These are phyloP conservation scores for Kalmusia sp. DNA, from an alignment of 2,329 filamentous ascomycete species.

Conservation along the genomic window DNA sequence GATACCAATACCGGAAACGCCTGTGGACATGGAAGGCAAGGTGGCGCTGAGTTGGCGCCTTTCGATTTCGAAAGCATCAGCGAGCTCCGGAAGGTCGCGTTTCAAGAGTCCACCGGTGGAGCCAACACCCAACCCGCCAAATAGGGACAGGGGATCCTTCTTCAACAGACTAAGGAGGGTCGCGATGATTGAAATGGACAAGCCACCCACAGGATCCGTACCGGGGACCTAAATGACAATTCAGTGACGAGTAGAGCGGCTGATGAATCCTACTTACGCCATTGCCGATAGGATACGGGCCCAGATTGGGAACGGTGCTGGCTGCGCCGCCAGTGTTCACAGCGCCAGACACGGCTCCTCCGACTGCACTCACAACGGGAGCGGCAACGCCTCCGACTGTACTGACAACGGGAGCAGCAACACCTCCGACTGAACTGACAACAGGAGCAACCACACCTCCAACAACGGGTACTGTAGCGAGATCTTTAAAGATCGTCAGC, in stretches of 20 bases:
- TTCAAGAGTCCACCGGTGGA: slow-evolving; percentile 13
- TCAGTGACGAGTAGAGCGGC: background rate
- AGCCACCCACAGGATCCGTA: slow-evolving; percentile 19
- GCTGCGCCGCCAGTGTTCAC: background rate
- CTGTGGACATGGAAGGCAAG: slow-evolving; percentile 15
- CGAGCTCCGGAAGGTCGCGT: slow-evolving; percentile 20
- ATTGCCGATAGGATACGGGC: background rate
- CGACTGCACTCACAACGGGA: background rate
- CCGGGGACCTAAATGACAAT: slow-evolving; percentile 10
- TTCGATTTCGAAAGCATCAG: slow-evolving; percentile 11
- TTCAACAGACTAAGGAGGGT: slow-evolving; percentile 24
- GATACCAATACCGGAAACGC: slow-evolving; percentile 16
- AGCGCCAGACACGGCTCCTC: background rate
- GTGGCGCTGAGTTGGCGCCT: slow-evolving; percentile 6
- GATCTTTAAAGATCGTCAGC: background rate
- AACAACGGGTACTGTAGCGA: slow-evolving; percentile 9
- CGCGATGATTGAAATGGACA: slow-evolving; percentile 22
- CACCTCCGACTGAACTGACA: background rate
- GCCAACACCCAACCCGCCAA: slow-evolving; percentile 17
- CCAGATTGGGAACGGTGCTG: background rate
- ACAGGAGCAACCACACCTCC: slow-evolving; percentile 4
- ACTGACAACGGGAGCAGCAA: slow-evolving; percentile 3
- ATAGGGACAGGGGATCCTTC: slow-evolving; percentile 24
- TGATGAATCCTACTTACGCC: slow-evolving; percentile 1
- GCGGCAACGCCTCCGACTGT: background rate